Evolutionary conservation across 306 rosid genomes (phyloP).

Genomic region (Quercus variabilis): DNA sequence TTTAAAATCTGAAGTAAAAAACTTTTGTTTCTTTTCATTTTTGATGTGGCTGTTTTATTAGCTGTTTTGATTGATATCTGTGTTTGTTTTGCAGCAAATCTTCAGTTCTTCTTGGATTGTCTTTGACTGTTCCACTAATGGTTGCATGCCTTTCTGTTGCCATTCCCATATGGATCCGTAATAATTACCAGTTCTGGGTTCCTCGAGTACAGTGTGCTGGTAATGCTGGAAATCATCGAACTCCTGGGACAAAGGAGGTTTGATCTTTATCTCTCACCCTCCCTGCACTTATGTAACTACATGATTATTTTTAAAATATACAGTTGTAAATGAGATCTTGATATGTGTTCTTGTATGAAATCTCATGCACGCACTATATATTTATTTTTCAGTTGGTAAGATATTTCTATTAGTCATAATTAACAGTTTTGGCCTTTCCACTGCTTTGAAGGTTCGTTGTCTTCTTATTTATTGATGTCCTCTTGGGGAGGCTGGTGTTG

Average conservation of each 20-base stretch:
- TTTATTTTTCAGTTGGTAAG: not conserved
- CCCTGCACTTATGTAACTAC: not conserved
- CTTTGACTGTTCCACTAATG: constrained; percentile 93
- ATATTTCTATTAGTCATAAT: not conserved
- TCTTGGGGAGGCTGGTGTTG: not conserved
- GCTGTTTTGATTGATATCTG: constrained; percentile 12
- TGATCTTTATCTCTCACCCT: constrained; percentile 14
- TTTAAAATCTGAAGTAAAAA: not conserved
- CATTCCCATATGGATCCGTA: constrained; percentile 87
- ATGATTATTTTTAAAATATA: not conserved
- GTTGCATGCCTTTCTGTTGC: constrained; percentile 95
- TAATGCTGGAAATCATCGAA: constrained; percentile 59
- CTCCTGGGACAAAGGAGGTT: constrained; percentile 74
- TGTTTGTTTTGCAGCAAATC: constrained; percentile 81
- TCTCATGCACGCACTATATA: not conserved
- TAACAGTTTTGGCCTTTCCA: not conserved
- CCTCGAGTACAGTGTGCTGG: constrained; percentile 52
- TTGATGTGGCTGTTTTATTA: not conserved
- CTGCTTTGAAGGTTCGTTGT: not conserved
- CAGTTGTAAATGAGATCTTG: not conserved
- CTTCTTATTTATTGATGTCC: not conserved
- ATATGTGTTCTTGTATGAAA: not conserved
- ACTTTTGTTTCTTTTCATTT: not conserved
- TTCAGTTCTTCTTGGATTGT: constrained; percentile 93
- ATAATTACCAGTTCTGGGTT: constrained; percentile 88